A percentile compares a stretch with the other conserved stretches of the same genome.
These are phyloP conservation scores for Aspergillus pseudoglaucus DNA, from an alignment of 2,329 filamentous ascomycete species.

Conservation along the genomic window DNA sequence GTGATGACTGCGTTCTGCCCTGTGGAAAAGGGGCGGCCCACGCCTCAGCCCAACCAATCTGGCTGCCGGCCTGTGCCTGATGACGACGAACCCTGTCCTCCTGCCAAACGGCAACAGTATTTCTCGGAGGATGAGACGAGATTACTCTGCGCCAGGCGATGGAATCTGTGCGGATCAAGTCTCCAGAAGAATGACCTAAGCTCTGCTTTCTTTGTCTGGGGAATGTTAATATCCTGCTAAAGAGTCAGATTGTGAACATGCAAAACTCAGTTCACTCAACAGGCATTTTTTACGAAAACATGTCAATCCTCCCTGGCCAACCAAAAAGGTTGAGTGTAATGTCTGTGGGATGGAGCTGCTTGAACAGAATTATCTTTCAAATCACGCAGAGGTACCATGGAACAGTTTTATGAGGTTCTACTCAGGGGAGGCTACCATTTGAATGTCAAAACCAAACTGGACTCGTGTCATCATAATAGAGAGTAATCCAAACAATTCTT, in stretches of 20 bases:
- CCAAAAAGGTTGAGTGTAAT: conserved; percentile 10
- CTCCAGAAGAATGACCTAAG: conserved; percentile 10
- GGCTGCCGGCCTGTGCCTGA: conserved; percentile 42
- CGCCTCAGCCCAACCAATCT: conserved; percentile 1
- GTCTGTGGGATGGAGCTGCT: conserved; percentile 10
- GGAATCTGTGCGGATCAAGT: conserved; percentile 13
- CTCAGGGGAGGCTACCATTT: conserved; percentile 1
- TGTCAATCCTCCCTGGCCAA: conserved; percentile 12
- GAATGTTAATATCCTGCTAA: conserved; percentile 9
- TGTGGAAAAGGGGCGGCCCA: conserved; percentile 13
- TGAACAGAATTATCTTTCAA: conserved; percentile 13
- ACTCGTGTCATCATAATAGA: not conserved
- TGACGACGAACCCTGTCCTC: conserved; percentile 47
- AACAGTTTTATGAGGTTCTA: conserved; percentile 9
- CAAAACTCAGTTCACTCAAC: conserved; percentile 9
- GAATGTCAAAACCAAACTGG: not conserved
- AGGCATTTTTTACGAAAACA: conserved; percentile 13
- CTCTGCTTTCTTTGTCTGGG: conserved; percentile 18
- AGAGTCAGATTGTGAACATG: conserved; percentile 9
- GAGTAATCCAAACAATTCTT: not conserved
- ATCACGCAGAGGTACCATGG: conserved; percentile 9
- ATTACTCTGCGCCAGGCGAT: conserved; percentile 10
- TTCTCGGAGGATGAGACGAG: conserved; percentile 6
- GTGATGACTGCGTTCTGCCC: conserved; percentile 16
- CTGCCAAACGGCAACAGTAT: conserved; percentile 18